Evolutionary conservation across 768 basidiomycete genomes (phyloP).

Genomic region (Antrodiella citrinella): DNA sequence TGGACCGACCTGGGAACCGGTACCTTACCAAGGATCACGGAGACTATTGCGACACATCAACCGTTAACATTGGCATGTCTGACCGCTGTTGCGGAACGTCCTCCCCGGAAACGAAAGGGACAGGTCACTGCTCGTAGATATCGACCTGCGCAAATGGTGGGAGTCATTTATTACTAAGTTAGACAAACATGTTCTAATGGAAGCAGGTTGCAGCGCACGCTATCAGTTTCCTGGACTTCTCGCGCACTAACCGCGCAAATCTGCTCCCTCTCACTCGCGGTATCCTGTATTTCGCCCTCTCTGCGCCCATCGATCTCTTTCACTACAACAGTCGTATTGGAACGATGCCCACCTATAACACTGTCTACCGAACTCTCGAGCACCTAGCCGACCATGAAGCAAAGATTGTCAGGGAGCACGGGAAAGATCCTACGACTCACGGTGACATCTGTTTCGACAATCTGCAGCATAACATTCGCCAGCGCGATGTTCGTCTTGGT

Average conservation of each 20-base stretch:
- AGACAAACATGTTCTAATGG: not conserved
- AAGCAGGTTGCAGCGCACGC: not conserved
- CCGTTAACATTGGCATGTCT: not conserved
- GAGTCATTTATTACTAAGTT: not conserved
- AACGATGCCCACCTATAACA: not conserved
- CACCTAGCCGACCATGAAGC: not conserved
- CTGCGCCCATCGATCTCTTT: not conserved
- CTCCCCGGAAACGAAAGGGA: not conserved
- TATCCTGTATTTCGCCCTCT: not conserved
- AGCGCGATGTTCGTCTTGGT: conserved; percentile 23
- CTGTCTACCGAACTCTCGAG: not conserved
- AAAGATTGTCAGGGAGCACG: not conserved
- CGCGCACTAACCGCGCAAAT: not conserved
- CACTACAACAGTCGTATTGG: not conserved
- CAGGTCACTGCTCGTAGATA: not conserved
- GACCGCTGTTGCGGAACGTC: not conserved
- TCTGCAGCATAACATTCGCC: conserved; percentile 21
- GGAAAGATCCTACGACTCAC: not conserved
- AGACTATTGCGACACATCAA: not conserved
- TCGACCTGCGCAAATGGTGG: not conserved
- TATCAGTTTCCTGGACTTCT: not conserved
- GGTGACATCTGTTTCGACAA: not conserved
- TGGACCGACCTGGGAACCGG: not conserved
- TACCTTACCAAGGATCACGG: not conserved
- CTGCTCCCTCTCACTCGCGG: not conserved